These are phyloP conservation scores for Pleurotus citrinopileatus DNA, from an alignment of 768 basidiomycete genomes.

Conservation along the genomic window DNA sequence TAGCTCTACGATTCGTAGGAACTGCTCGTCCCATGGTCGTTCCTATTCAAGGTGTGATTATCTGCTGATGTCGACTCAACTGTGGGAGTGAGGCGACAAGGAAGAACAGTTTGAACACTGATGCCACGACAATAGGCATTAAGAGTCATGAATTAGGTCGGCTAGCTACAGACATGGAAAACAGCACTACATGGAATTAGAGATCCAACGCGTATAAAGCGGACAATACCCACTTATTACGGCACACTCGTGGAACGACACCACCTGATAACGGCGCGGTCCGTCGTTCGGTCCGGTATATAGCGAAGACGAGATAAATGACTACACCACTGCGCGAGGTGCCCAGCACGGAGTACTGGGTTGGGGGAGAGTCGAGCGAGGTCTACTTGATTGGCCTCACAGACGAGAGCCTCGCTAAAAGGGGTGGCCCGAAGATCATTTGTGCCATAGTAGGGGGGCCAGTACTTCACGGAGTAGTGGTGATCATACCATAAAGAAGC, in stretches of 20 bases:
- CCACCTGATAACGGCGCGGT: constrained; percentile 1
- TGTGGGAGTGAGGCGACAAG: constrained; percentile 6
- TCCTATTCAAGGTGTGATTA: not conserved
- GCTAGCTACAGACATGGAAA: not conserved
- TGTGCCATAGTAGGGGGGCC: too few species aligned
- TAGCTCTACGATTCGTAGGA: constrained; percentile 61
- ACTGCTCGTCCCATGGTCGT: constrained; percentile 36
- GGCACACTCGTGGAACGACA: constrained; percentile 1
- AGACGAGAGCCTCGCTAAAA: too few species aligned
- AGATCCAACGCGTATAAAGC: not conserved
- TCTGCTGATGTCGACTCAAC: not conserved
- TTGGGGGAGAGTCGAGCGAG: too few species aligned
- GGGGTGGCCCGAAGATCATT: too few species aligned
- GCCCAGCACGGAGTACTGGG: too few species aligned
- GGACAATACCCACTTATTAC: not conserved
- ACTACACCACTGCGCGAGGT: too few species aligned
- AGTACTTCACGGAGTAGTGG: too few species aligned
- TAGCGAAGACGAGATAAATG: not conserved
- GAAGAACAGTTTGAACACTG: constrained; percentile 20
- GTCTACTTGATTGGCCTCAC: too few species aligned
- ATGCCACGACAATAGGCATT: not conserved
- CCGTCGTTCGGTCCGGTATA: constrained; percentile 3
- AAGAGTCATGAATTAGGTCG: not conserved
- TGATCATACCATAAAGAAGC: not conserved
- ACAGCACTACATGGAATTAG: not conserved